Evolutionary conservation across 257 asterid genomes (phyloP).

Genomic region (Gentiana straminea): DNA sequence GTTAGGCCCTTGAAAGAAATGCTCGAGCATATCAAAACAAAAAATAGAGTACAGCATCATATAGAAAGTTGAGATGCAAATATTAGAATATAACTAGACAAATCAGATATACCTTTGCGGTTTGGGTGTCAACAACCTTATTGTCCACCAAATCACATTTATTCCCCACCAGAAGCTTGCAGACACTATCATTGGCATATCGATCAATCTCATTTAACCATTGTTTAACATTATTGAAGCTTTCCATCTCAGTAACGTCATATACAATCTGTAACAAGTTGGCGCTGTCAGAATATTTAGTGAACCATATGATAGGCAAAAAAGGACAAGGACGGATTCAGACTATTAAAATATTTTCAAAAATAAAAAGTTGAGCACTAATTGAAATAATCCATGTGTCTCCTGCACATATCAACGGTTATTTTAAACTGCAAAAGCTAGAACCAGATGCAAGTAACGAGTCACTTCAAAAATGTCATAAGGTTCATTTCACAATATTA

Average conservation of each 20-base stretch:
- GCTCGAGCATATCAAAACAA: no score
- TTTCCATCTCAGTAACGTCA: conserved; percentile 95
- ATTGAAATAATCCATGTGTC: no score
- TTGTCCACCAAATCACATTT: conserved; percentile 88
- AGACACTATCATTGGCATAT: conserved; percentile 91
- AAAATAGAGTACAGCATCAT: not conserved
- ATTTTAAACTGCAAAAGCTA: no score
- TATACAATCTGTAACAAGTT: conserved; percentile 59
- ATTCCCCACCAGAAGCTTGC: conserved; percentile 97
- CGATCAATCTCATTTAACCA: conserved; percentile 95
- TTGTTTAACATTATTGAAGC: conserved; percentile 97
- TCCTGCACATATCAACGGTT: no score
- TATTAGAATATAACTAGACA: conserved; percentile 2
- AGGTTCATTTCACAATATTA: no score
- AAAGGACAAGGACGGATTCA: no score
- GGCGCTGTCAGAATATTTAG: conserved; percentile 12
- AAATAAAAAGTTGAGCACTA: no score
- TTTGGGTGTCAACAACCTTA: conserved; percentile 82
- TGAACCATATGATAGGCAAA: no score
- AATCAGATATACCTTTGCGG: conserved; percentile 49
- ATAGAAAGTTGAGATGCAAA: not conserved
- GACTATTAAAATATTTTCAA: no score
- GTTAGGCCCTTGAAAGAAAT: no score
- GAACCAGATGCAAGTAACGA: no score
- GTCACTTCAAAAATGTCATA: no score